Evolutionary conservation across 2,329 filamentous ascomycete species (phyloP), one percentile per base, ranked within the genome.

Genomic region (Fusarium udum): DNA sequence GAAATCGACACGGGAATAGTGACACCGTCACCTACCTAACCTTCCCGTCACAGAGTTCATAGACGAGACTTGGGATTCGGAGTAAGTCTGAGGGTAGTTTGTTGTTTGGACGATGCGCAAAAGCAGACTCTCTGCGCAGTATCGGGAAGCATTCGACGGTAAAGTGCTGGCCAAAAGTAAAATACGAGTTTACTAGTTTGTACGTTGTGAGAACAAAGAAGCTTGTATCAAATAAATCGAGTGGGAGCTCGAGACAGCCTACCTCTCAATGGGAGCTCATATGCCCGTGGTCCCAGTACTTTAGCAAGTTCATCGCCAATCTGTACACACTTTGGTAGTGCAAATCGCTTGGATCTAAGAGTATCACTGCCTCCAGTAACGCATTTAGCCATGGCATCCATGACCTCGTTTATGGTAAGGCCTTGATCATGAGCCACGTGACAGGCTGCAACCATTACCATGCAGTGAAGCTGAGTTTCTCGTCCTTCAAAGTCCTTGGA

Each of bases 251-350:
- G 49, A 68, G 57, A 56, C 69, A 56, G 55, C 62, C 56, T 75
- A 77, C 75, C 75, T 77, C 75, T 70, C 61, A 77, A 69, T 26
- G 75, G 75, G 69, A 77, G 75, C 53, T 77, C 75, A 51, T 77
- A 77, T 24, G 75, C 75, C 39, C 75, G 67, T 11, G 61, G 64
- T 18, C 75, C 75, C n/a, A 77, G 71, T 42, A 75, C 73, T 61
- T 68, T 68, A 40, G 72, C 73, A 57, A 77, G 75, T 53, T 77
- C 75, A 48, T 77, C 75, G 28, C 71, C 75, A 45, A 77, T 77
- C 61, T 77, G 71, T 45, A 77, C 76, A 73, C 75, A 77, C 43
- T 77, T 77, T 39, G 75, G 75, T 12, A 77, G 61, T 26, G 75
- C 75, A n/a, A 77, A 77, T 51, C 75, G 71, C 48, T 77, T 77